phyloP scores from a whole-genome alignment of 2,329 filamentous ascomycete species.

The Neoscytalidium dimidiatum region DNA sequence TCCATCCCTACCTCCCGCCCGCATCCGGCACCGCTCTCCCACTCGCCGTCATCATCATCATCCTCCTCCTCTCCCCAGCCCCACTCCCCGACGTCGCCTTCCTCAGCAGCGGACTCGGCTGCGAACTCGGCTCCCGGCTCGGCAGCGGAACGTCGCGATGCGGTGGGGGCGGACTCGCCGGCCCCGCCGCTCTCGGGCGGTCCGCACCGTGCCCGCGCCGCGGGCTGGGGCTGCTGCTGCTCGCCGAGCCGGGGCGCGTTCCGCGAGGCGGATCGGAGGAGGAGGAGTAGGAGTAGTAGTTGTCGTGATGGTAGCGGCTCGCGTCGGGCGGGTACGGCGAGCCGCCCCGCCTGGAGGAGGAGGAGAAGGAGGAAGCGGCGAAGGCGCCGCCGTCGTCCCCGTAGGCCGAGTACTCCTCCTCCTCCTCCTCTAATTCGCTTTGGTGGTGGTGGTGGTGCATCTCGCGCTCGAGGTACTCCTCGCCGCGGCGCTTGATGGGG shows the following conservation, averaged over 20 bases:
- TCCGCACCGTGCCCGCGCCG: too few relatives aligned
- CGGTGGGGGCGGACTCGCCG: conserved; percentile 14
- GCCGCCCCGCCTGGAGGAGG: too few relatives aligned
- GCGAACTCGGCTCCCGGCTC: conserved; percentile 20
- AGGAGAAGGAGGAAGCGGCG: not conserved
- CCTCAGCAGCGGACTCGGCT: conserved; percentile 35
- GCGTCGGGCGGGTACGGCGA: too few relatives aligned
- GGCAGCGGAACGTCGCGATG: conserved; percentile 26
- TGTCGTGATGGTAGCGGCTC: not conserved
- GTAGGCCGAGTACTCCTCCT: not conserved
- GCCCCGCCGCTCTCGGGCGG: too few relatives aligned
- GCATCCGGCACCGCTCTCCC: not conserved
- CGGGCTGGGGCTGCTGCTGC: conserved; percentile 13
- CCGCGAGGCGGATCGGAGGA: not conserved
- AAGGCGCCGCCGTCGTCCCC: not conserved
- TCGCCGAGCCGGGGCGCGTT: not conserved
- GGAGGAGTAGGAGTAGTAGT: not conserved
- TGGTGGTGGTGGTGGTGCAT: not conserved
- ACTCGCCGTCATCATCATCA: not conserved
- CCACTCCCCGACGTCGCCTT: conserved; percentile 32
- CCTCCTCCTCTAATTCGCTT: not conserved
- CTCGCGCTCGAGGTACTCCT: conserved; percentile 60
- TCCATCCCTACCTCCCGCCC: not conserved
- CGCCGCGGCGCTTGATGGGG: conserved; percentile 65
- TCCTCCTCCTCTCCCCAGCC: not conserved